Percentiles rank a stretch among this genome's conserved stretches.
Conservation (phyloP, 306 rosid genomes). For the Cucurbita ficifolia region DNA sequence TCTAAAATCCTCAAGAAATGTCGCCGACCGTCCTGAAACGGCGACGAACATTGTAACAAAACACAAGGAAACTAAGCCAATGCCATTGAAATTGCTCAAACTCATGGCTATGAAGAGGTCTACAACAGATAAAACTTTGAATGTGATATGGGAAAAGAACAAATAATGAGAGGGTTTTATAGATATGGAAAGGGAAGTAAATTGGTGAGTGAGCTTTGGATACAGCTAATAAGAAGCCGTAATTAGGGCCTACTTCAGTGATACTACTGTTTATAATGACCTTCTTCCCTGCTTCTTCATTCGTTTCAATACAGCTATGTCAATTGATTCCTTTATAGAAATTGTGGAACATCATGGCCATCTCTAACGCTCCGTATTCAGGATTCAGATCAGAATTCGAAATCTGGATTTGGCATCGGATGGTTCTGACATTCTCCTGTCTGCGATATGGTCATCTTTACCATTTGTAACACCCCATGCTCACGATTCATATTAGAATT, state of each 20-base stretch:
- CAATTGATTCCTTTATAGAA: too few relatives aligned
- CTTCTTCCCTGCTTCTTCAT: not conserved
- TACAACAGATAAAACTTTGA: not conserved
- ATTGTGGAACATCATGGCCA: not conserved
- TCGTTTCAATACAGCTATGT: constrained; percentile 37
- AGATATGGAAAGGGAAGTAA: constrained; percentile 4
- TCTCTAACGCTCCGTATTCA: not conserved
- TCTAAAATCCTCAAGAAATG: constrained; percentile 53
- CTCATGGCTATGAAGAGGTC: not conserved
- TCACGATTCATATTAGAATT: too few relatives aligned
- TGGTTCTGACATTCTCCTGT: too few relatives aligned
- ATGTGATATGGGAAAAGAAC: constrained; percentile 9
- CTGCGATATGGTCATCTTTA: too few relatives aligned
- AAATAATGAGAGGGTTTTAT: not conserved
- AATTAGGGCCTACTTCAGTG: not conserved
- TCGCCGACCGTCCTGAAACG: constrained; percentile 54
- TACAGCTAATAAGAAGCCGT: not conserved
- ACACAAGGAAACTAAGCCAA: constrained; percentile 12
- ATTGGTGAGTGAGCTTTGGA: not conserved
- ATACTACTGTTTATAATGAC: not conserved
- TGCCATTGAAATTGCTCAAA: not conserved
- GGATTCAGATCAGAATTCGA: not conserved
- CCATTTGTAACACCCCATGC: too few relatives aligned
- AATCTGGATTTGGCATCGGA: too few relatives aligned
- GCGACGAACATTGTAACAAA: constrained; percentile 11